Percentiles rank a stretch among this genome's conserved stretches.
phyloP scores from a whole-genome alignment of 805 yeast genomes.

The Clavispora santaluciae region DNA sequence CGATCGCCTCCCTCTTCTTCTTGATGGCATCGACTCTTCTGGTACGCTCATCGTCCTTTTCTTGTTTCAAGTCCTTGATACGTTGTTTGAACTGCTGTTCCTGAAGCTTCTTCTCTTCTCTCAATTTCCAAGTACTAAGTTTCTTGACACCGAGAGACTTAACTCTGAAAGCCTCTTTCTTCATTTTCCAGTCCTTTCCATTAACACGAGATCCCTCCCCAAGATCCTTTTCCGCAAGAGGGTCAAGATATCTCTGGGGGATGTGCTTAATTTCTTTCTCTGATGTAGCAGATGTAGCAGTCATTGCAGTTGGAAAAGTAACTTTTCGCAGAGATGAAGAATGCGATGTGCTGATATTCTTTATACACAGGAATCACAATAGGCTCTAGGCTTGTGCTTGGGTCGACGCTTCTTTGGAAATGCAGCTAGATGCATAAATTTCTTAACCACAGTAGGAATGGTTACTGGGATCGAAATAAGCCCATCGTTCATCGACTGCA shows the following conservation, averaged over 20 bases:
- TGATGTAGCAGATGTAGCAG: slow-evolving; percentile 27
- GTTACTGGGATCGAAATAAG: no score
- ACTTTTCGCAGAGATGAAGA: not conserved
- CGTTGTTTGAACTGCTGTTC: slow-evolving; percentile 65
- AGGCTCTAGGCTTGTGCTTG: not conserved
- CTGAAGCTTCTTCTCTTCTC: slow-evolving; percentile 60
- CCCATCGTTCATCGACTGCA: no score
- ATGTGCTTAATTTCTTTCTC: slow-evolving; percentile 26
- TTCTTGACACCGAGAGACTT: slow-evolving; percentile 53
- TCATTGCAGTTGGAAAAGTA: slow-evolving; percentile 17
- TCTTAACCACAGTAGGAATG: no score
- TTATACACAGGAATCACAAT: not conserved
- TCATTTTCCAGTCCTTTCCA: slow-evolving; percentile 70
- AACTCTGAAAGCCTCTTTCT: slow-evolving; percentile 63
- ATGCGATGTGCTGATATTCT: not conserved
- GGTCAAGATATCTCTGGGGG: slow-evolving; percentile 33
- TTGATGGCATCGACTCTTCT: slow-evolving; percentile 53
- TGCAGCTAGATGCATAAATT: no score
- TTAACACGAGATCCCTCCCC: slow-evolving; percentile 49
- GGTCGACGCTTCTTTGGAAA: no score
- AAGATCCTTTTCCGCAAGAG: slow-evolving; percentile 28
- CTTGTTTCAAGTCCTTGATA: slow-evolving; percentile 69
- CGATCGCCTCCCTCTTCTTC: slow-evolving; percentile 75
- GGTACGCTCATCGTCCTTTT: slow-evolving; percentile 59
- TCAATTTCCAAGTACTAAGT: slow-evolving; percentile 54